phyloP scores from a whole-genome alignment of 1,284 basidiomycete species.

The Pascua guehoae region DNA sequence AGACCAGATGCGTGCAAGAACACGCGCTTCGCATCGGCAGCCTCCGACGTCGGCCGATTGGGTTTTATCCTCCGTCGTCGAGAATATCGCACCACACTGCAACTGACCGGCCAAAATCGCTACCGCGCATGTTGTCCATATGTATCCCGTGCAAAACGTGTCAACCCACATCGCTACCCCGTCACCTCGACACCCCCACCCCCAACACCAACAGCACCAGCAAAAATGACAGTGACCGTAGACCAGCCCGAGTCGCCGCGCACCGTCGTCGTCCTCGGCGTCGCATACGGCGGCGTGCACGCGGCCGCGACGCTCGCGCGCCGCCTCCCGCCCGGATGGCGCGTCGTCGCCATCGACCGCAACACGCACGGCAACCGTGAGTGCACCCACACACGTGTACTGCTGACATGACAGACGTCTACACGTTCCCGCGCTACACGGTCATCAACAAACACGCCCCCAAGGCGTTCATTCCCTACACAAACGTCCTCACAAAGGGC shows the following conservation, averaged over 20 bases:
- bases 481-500: conserved; percentile 45
- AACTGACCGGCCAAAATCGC: no score
- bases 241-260: neutral
- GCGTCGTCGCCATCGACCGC: conserved; percentile 64
- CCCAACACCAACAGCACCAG: no score
- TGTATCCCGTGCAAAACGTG: no score
- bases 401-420: conserved; percentile 42
- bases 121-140: no score
- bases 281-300: conserved; percentile 57
- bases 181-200: neutral
- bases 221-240: conserved; percentile 4
- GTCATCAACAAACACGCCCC: conserved; percentile 50
- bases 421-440: conserved; percentile 53
- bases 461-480: conserved; percentile 64
- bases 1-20: no score
- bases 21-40: no score
- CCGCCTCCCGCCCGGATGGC: conserved; percentile 60
- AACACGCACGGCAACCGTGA: conserved; percentile 56
- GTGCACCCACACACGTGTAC: conserved; percentile 1
- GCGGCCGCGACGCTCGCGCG: conserved; percentile 60
- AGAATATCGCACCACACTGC: no score
- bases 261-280: conserved; percentile 61
- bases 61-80: no score
- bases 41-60: no score
- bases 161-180: neutral